Base-by-base conservation (phyloP, 2,329 filamentous ascomycete genomes). In the Pezizomycotina sp. region DNA sequence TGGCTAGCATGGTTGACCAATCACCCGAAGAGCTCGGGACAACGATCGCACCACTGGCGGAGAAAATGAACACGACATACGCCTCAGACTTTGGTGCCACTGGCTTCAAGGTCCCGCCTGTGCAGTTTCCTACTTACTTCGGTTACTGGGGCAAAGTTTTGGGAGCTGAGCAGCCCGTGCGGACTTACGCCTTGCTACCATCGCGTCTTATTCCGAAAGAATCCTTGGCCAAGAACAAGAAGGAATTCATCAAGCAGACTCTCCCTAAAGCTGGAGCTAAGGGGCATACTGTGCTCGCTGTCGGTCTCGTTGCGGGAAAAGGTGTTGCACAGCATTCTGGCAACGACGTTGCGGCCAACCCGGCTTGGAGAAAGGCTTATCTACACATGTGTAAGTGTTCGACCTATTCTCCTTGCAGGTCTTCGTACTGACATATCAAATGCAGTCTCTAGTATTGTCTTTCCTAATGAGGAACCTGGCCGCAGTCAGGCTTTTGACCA, bases 311-410 rank as follows among this genome's bases (percentile, higher is more conserved):
- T 8, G 54, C 53, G 3, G 57, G 56, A 6, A 54, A 54, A 3
- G 51, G 58, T 27, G 57, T 57, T 15, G 55, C 60, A 5, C 38
- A 48, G n/a, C 55, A 55, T 22, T 46, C 46, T 4, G 27, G 54
- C 20, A 55, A 64, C 33, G 58, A 62, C 13, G 55, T 53, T 25
- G 52, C 56, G 6, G 53, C 58, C 15, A 59, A 62, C 7, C 58
- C 58, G 0, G 56, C 59, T 19, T 62, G 57, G 43, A 54, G 61
- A 31, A 62, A 61, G 45, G 55, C 57, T 5, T 55, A 59, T 13
- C 49, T 58, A 5, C 59, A 64, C 33, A 41, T 60, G 26, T 47
- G 36, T 44, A 27, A 27, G 40, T 26, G 4, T 9, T 8, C 18
- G n/a, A 12, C n/a, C 16, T 27, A 19, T 4, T 1, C 18, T 13